Evolutionary conservation across 306 rosid genomes (phyloP).

Genomic region (Sesbania bispinosa): DNA sequence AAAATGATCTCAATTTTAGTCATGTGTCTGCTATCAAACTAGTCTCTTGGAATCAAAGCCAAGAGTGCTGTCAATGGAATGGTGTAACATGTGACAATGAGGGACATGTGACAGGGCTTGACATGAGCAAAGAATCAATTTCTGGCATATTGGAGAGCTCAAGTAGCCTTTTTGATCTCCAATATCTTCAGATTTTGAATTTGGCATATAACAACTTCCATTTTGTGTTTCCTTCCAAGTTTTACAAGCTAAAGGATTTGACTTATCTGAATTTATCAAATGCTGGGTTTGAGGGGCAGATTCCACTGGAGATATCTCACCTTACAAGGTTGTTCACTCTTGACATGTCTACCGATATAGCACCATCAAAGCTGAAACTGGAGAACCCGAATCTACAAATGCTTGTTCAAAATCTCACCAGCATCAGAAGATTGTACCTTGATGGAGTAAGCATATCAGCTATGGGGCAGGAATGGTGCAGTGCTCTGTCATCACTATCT

Average conservation of each 20-base stretch:
- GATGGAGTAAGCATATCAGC: slow-evolving; percentile 30
- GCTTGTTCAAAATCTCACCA: slow-evolving; percentile 23
- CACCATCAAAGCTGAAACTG: neutral
- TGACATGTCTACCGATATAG: neutral
- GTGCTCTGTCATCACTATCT: neutral
- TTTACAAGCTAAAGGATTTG: slow-evolving; percentile 13
- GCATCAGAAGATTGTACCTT: slow-evolving; percentile 15
- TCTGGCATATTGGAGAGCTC: too few species aligned
- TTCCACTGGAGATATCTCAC: slow-evolving; percentile 12
- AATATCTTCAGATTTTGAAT: too few species aligned
- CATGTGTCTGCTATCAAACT: neutral
- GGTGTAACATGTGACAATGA: neutral
- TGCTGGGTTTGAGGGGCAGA: too few species aligned
- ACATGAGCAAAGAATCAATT: too few species aligned
- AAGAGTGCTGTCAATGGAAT: neutral
- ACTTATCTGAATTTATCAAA: slow-evolving; percentile 7
- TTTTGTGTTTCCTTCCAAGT: neutral
- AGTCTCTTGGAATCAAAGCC: neutral
- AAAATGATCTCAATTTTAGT: neutral
- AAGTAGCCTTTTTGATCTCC: too few species aligned
- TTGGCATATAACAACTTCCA: neutral
- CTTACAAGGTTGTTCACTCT: slow-evolving; percentile 26
- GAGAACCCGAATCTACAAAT: neutral
- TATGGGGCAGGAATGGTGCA: slow-evolving; percentile 32
- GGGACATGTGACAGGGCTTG: neutral